Percentiles rank a stretch among this genome's conserved stretches.
phyloP scores from a whole-genome alignment of 257 asterid genomes.

The Mentha longifolia region DNA sequence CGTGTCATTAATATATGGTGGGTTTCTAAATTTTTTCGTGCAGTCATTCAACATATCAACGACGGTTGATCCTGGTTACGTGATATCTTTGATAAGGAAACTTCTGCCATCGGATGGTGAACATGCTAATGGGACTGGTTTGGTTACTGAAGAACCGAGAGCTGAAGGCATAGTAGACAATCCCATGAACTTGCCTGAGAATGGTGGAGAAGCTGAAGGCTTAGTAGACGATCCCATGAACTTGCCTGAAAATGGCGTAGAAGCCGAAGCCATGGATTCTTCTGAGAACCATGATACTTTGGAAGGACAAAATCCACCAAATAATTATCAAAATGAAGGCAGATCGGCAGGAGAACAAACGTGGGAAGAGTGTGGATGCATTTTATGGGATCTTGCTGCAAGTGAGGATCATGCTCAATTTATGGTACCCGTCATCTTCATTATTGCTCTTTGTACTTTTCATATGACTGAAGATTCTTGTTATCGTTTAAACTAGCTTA shows the following conservation, averaged over 20 bases:
- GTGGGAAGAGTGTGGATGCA: constrained; percentile 96
- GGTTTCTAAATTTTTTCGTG: constrained; percentile 31
- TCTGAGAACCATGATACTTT: constrained; percentile 40
- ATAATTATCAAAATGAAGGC: constrained; percentile 39
- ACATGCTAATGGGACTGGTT: constrained; percentile 38
- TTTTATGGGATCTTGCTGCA: constrained; percentile 97
- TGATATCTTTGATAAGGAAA: constrained; percentile 90
- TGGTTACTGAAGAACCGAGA: constrained; percentile 37
- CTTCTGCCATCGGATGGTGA: constrained; percentile 62
- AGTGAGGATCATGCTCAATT: constrained; percentile 84
- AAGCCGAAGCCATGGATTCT: constrained; percentile 48
- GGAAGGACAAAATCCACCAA: constrained; percentile 33
- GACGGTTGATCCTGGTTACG: constrained; percentile 85
- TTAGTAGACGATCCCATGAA: constrained; percentile 26
- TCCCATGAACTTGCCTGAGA: constrained; percentile 38
- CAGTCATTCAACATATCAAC: constrained; percentile 83
- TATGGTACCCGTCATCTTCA: constrained; percentile 58
- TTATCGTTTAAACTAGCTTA: constrained; percentile 15
- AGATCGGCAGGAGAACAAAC: constrained; percentile 47
- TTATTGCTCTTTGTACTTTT: constrained; percentile 14
- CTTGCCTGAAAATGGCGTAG: constrained; percentile 52
- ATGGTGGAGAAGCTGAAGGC: constrained; percentile 55
- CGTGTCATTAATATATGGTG: background rate
- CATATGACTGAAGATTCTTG: constrained; percentile 8
- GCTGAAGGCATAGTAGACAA: constrained; percentile 36